Evolutionary conservation across 805 yeast genomes (phyloP), one percentile per base, ranked within the genome.

Genomic region (Ogataea ganodermae): DNA sequence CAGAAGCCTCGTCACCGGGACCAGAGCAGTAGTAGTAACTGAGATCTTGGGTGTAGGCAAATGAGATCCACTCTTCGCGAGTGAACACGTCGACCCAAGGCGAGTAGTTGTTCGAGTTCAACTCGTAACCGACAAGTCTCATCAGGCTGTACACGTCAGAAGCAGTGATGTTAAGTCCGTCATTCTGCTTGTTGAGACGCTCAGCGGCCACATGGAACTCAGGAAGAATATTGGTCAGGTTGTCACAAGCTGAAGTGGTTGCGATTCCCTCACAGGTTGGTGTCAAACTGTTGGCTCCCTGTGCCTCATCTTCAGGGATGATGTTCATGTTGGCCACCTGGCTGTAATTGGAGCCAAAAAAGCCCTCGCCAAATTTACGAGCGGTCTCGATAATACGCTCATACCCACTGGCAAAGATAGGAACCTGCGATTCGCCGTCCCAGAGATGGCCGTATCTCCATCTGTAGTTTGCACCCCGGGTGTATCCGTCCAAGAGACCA

Each of bases 111-210:
- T 73, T 75, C 10, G 81, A 87, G 45, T 84, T 85, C 28, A 84
- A 66, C 63, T 86, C 92, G 58, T 72, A 86, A 4, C 86, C 89
- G 66, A 90, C 85, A 66, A 81, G 73, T 14, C 73, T 70, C 62
- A 84, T 83, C 56, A 85, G 57, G 21, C 63, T 65, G 42, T 60
- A 65, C 21, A 79, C 75, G 57, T 86, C 89, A 30, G 60, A 55
- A 3, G 70, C 61, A 3, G 82, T 73, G 45, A 84, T 55, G 54
- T 78, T 70, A 48, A 69, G 64, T 3, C 79, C 82, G 5, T 77
- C 75, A 46, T 84, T 77, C 44, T 73, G 70, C 42, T 65, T 63
- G 56, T 75, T 75, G 37, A 84, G 67, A 57, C 91, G 73, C 17
- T 60, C 63, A 8, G 81, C 74, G 14, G 85, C 84, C 21, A 65